These are phyloP conservation scores for Centrapalus pauciflorus DNA, from an alignment of 129 eudicot species.

Conservation along the genomic window DNA sequence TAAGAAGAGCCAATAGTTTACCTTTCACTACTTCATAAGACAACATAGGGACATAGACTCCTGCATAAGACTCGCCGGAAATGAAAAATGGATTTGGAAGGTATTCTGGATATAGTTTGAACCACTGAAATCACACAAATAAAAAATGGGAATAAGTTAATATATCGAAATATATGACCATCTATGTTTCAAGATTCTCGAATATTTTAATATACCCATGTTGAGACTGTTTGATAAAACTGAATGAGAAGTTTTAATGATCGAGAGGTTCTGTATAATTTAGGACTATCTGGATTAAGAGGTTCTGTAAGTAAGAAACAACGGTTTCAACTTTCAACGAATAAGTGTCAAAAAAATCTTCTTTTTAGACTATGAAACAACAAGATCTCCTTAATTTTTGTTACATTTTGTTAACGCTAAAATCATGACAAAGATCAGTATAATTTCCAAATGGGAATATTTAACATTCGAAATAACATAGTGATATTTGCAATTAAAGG, in stretches of 20 bases:
- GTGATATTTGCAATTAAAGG: background rate
- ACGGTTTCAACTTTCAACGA: background rate
- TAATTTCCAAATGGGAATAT: background rate
- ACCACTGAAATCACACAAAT: slow-evolving; percentile 65
- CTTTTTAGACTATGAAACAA: background rate
- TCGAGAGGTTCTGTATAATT: background rate
- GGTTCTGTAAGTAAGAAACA: no score
- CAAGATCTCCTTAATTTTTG: background rate
- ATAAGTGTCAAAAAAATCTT: background rate
- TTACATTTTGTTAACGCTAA: background rate
- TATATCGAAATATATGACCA: background rate
- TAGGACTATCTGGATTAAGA: background rate
- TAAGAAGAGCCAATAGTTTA: slow-evolving; percentile 25
- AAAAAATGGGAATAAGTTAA: background rate
- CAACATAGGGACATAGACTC: slow-evolving; percentile 90
- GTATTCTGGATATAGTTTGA: slow-evolving; percentile 78
- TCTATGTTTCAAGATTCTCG: background rate
- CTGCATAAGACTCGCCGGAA: slow-evolving; percentile 94
- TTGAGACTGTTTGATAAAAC: no score
- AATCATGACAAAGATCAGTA: background rate
- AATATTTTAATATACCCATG: no score
- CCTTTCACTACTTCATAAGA: slow-evolving; percentile 84
- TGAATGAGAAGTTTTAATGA: no score
- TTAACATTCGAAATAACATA: background rate
- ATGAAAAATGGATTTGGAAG: slow-evolving; percentile 77